These are phyloP conservation scores for Euphorbia celastroides DNA, from an alignment of 441 rosid species.

Conservation along the genomic window DNA sequence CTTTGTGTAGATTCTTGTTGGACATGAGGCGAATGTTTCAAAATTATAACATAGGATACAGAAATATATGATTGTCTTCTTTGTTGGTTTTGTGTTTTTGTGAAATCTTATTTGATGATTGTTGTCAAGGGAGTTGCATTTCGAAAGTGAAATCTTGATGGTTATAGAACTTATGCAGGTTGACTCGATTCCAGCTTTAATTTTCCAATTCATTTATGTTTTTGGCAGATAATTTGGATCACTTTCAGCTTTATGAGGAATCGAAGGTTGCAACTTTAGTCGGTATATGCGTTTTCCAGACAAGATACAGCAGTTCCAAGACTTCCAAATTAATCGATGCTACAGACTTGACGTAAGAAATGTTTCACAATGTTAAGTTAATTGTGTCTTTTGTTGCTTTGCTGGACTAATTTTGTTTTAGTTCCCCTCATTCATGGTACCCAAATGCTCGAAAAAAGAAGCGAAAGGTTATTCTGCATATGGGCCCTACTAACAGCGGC, in stretches of 20 bases:
- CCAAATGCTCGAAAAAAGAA: conserved; percentile 72
- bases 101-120: neutral
- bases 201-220: neutral
- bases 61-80: neutral
- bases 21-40: no score
- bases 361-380: neutral
- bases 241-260: conserved; percentile 34
- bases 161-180: no score
- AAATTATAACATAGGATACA: no score
- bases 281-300: conserved; percentile 26
- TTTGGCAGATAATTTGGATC: conserved; percentile 36
- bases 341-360: conserved; percentile 74
- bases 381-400: neutral
- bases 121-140: neutral
- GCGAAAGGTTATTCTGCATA: conserved; percentile 78
- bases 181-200: neutral
- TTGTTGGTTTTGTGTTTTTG: neutral
- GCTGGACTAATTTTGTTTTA: neutral
- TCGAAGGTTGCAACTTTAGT: conserved; percentile 23
- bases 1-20: no score
- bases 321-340: conserved; percentile 47
- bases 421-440: conserved; percentile 87
- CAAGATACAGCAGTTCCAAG: conserved; percentile 39
- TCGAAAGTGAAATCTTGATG: neutral
- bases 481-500: conserved; percentile 96